Evolutionary conservation across 805 yeast genomes (phyloP), one percentile per base, ranked within the genome.

Genomic region (Candida insectorum): DNA sequence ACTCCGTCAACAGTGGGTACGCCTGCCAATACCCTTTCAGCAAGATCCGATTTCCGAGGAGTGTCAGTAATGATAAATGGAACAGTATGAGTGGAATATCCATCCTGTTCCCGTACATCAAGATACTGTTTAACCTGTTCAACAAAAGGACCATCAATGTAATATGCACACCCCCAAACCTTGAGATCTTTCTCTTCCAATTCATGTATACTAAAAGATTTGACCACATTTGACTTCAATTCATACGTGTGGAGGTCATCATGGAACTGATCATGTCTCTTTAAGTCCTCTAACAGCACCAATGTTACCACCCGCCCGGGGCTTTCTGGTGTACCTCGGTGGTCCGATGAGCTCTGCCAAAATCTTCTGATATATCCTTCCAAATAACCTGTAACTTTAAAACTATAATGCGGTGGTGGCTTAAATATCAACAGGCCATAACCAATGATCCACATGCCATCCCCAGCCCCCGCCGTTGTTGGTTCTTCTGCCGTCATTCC

Each of bases 231-330:
- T 2, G 25, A 28, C 6, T 33, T 42, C 34, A 34, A 23, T 17
- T 62, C 69, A 35, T 60, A 62, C 31, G 44, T 41, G 19, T 51
- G 52, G 7, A 76, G 54, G 45, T 77, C 79, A 2, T 59, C 40
- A 22, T 65, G 62, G 36, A 78, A 71, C 2, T 34, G 44, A 0
- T 45, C 37, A 39, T 75, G 64, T 2, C 47, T 33, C 16, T 72
- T 52, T 12, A 83, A 66, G 37, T 77, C 78, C 6, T 71, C 70
- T 28, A 73, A 62, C 7, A 88, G 74, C 1, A 89, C 66, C 28
- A 89, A 62, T 0, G 97, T 89, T 7, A 76, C 96, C 1, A 89
- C 97, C 21, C 97, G 60, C 0, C 97, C 97, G 1, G 95, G 95
- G n/a, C 60, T 53, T 36, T 76, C 85, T 0, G 86, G 87, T 0